These are phyloP conservation scores for Uromyces viciae-fabae DNA, from an alignment of 1,284 basidiomycete genomes.

Conservation along the genomic window DNA sequence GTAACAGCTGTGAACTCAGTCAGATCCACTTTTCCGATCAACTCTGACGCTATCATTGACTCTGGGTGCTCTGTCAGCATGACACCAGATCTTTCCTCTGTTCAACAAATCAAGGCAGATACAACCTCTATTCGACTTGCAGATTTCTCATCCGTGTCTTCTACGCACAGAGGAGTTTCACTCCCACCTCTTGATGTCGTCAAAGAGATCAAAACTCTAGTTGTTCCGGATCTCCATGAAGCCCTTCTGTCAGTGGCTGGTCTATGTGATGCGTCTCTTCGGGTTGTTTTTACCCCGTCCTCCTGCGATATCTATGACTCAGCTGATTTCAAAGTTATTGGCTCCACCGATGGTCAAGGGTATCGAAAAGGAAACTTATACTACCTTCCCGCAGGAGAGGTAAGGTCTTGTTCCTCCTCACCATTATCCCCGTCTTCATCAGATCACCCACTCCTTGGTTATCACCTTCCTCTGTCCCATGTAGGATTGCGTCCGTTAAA, in stretches of 20 bases:
- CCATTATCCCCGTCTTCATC: not conserved
- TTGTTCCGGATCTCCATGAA: not conserved
- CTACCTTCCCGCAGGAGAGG: not conserved
- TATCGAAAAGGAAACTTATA: slow-evolving; percentile 1
- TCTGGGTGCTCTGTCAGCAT: not conserved
- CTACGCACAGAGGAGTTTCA: not conserved
- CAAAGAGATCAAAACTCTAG: not conserved
- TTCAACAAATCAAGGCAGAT: not conserved
- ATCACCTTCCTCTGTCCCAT: not conserved
- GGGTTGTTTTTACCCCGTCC: too few species aligned
- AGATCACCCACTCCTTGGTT: not conserved
- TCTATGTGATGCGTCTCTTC: not conserved
- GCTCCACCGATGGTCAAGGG: not conserved
- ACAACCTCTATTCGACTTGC: not conserved
- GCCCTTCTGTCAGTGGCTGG: not conserved
- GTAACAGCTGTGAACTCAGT: not conserved
- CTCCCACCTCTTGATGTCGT: not conserved
- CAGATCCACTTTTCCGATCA: not conserved
- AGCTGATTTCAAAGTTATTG: not conserved
- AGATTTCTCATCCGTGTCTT: not conserved
- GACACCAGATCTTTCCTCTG: not conserved
- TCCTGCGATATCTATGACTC: not conserved
- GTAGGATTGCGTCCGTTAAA: slow-evolving; percentile 1
- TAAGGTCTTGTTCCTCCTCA: not conserved
- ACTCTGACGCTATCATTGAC: not conserved